These are phyloP conservation scores for Fusarium floridanum DNA, from an alignment of 2,329 filamentous ascomycete genomes.

Conservation along the genomic window DNA sequence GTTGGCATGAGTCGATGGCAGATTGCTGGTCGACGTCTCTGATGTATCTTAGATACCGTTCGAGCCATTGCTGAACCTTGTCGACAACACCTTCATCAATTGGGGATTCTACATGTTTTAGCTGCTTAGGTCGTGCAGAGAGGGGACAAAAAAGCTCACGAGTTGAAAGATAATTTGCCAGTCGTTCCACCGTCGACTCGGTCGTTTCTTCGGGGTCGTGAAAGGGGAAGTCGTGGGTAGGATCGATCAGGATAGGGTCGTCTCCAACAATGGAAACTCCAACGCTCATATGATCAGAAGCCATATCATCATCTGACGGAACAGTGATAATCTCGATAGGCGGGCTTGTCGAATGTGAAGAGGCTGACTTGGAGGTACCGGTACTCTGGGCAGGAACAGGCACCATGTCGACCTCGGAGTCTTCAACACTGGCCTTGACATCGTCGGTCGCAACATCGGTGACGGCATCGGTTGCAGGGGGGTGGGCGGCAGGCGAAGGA, in stretches of 20 bases:
- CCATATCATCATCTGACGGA: constrained; percentile 53
- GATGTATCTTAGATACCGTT: constrained; percentile 60
- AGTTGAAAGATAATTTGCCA: constrained; percentile 53
- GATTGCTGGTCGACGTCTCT: constrained; percentile 49
- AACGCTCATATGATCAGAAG: constrained; percentile 50
- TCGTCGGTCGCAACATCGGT: constrained; percentile 39
- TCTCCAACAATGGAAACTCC: constrained; percentile 43
- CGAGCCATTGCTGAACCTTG: constrained; percentile 64
- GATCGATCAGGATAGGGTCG: constrained; percentile 52
- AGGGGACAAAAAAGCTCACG: constrained; percentile 40
- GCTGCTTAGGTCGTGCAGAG: constrained; percentile 8
- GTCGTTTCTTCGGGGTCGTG: constrained; percentile 49
- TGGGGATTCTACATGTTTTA: constrained; percentile 54
- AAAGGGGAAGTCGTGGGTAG: constrained; percentile 62
- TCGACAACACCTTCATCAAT: constrained; percentile 60
- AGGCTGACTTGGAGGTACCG: constrained; percentile 50
- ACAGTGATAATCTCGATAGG: constrained; percentile 59
- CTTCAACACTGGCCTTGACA: constrained; percentile 62
- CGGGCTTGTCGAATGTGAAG: constrained; percentile 58
- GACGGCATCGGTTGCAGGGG: constrained; percentile 2
- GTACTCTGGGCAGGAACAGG: constrained; percentile 40
- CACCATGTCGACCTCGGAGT: constrained; percentile 55
- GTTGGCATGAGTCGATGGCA: constrained; percentile 58
- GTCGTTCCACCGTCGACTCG: constrained; percentile 51
- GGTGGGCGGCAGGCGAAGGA: constrained; percentile 48